phyloP scores from a whole-genome alignment of 441 rosid species.

The Brassica balearica region DNA sequence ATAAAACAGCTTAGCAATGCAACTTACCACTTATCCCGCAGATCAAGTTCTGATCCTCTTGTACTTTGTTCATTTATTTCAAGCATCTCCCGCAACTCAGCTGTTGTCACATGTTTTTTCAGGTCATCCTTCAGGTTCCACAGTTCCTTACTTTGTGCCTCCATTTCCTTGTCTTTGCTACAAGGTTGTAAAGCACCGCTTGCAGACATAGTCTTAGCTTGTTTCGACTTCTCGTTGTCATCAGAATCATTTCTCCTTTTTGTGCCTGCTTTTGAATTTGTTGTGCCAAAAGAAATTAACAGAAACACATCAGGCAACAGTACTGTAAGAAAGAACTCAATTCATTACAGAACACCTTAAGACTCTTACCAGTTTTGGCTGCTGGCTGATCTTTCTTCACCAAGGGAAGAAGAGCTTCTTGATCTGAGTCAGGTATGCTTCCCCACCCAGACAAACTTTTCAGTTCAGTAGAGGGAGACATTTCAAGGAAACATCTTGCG shows the following conservation, averaged over 20 bases:
- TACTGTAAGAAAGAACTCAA: conserved; percentile 15
- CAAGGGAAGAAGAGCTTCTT: conserved; percentile 55
- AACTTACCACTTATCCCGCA: conserved; percentile 84
- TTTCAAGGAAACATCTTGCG: conserved; percentile 72
- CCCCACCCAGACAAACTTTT: conserved; percentile 85
- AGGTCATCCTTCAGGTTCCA: conserved; percentile 93
- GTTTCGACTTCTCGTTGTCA: conserved; percentile 60
- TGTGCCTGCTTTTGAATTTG: conserved; percentile 56
- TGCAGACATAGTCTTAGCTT: conserved; percentile 54
- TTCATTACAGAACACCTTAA: conserved; percentile 13
- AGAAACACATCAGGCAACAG: conserved; percentile 33
- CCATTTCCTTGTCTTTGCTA: conserved; percentile 65
- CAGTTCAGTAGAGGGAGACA: conserved; percentile 58
- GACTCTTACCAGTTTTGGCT: conserved; percentile 57
- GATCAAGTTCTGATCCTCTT: conserved; percentile 85
- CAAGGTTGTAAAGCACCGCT: conserved; percentile 47
- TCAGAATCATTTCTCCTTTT: conserved; percentile 65
- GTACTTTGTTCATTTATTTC: conserved; percentile 79
- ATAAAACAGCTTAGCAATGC: conserved; percentile 2
- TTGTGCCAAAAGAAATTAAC: conserved; percentile 42
- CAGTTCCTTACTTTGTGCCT: conserved; percentile 79
- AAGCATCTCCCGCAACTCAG: conserved; percentile 86
- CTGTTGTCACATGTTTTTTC: conserved; percentile 75
- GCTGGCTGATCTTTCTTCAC: conserved; percentile 57
- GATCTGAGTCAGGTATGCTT: conserved; percentile 70